Evolutionary conservation across 805 yeast genomes (phyloP).

Genomic region (Torulaspora quercuum): DNA sequence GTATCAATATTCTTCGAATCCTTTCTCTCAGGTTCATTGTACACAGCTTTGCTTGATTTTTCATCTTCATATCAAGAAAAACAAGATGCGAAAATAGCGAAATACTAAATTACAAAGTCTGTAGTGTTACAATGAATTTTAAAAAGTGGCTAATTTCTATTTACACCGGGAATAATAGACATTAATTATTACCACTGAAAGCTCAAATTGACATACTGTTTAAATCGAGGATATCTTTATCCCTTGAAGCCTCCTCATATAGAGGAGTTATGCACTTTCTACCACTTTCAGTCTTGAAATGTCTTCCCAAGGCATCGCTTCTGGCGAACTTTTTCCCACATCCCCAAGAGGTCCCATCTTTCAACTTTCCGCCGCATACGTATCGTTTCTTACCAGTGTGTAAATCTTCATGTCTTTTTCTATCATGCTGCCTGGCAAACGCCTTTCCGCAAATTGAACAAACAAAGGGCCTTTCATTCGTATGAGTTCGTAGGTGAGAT

Average conservation of each 20-base stretch:
- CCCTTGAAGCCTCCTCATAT: constrained; percentile 52
- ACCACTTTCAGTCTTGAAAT: constrained; percentile 77
- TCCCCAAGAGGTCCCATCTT: constrained; percentile 66
- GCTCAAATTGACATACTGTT: no score
- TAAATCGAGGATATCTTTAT: constrained; percentile 19
- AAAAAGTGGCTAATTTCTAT: neutral
- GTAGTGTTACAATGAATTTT: constrained; percentile 6
- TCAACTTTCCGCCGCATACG: constrained; percentile 63
- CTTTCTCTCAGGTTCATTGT: no score
- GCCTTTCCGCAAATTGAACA: constrained; percentile 77
- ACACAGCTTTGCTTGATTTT: no score
- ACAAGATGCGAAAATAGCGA: constrained; percentile 1
- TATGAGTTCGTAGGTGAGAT: constrained; percentile 87
- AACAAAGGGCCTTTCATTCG: constrained; percentile 74
- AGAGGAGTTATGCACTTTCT: constrained; percentile 65
- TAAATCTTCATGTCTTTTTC: constrained; percentile 70
- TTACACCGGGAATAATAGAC: no score
- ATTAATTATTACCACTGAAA: no score
- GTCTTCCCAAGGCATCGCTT: constrained; percentile 75
- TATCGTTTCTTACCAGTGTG: constrained; percentile 74
- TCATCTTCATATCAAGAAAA: neutral
- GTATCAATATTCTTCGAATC: neutral
- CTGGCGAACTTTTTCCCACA: constrained; percentile 78
- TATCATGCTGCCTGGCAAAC: constrained; percentile 75
- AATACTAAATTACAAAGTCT: neutral